Base-by-base conservation (phyloP, 116 monocot species). In the Trichopus zeylanicus region DNA sequence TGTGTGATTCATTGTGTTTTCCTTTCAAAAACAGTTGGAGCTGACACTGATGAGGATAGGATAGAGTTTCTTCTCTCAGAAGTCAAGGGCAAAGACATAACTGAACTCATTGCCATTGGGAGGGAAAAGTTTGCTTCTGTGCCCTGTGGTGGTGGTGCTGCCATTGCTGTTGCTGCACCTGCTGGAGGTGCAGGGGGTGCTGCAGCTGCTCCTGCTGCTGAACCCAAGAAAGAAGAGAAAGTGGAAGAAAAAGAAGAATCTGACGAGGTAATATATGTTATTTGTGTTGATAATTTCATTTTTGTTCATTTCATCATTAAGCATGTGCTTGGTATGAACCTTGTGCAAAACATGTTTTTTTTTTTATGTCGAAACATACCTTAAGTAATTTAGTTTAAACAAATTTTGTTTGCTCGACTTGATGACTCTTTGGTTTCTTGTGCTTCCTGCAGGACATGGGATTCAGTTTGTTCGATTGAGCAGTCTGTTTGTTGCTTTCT, bases 221-320 rank as follows among this genome's bases (percentile, higher is more conserved):
- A 55, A 57, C 16, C 57, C 18, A 80, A 79, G 51, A 73, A 84
- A 39, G 76, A 84, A 67, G 76, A 84, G 68, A 70, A 70, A 56
- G 67, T 73, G 3, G 84, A 79, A 57, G 82, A 77, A 70, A 66
- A 61, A 54, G 69, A 81, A 62, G 81, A 75, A 51, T 75, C 75
- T 0, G 75, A 75, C 34, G 75, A 75, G 18, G 66, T 71, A 49
- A 64, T 35, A 4, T 9, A 25, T 42, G 3, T 18, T 19, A 31
- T 51, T 18, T 10, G 16, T 11, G 11, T 19, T 22, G 42, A 16
- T 42, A n/a, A 42, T 42, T 42, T 13, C 42, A 42, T 10, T 42
- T 33, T 4, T 8, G 4, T 33, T 8, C 8, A 33, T 33, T 33
- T 33, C 32, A 33, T 33, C 32, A 33, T n/a, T n/a, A n/a, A n/a